Evolutionary conservation across 768 basidiomycete species (phyloP).

Genomic region (Russula ochroleuca): DNA sequence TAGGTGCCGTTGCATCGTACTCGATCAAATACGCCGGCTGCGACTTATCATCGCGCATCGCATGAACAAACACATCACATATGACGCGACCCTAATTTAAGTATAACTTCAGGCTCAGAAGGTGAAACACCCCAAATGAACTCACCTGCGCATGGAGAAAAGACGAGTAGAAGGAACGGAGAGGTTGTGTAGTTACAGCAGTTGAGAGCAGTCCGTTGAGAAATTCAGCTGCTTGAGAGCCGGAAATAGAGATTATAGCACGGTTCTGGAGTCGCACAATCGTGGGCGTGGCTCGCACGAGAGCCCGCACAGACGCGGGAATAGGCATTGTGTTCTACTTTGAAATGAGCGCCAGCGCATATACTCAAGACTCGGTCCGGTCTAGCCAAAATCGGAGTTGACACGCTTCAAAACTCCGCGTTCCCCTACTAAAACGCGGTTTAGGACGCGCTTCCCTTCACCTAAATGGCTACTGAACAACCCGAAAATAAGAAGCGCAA

Average conservation of each 20-base stretch:
- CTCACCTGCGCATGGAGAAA: conserved; percentile 77
- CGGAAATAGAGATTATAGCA: conserved; percentile 69
- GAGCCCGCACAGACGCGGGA: conserved; percentile 38
- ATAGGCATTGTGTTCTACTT: conserved; percentile 32
- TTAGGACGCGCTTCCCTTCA: conserved; percentile 1
- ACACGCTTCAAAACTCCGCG: conserved; percentile 21
- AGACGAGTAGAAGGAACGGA: conserved; percentile 60
- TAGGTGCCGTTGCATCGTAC: conserved; percentile 50
- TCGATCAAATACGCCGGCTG: conserved; percentile 62
- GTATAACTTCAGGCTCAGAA: conserved; percentile 19
- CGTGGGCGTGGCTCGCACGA: conserved; percentile 42
- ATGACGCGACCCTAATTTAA: conserved; percentile 74
- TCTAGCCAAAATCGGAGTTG: conserved; percentile 16
- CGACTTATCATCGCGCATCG: conserved; percentile 43
- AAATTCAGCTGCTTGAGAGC: conserved; percentile 76
- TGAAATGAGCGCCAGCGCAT: not conserved
- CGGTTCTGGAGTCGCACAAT: conserved; percentile 62
- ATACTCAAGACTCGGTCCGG: not conserved
- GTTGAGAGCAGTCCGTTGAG: conserved; percentile 72
- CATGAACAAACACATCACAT: conserved; percentile 84
- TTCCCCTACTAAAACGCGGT: not conserved
- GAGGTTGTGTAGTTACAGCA: conserved; percentile 42
- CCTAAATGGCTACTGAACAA: conserved; percentile 13
- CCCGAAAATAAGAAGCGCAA: conserved; percentile 54
- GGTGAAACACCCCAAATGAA: conserved; percentile 19